Evolutionary conservation across 139 green algal genomes (phyloP), one percentile per base, ranked within the genome.

Genomic region (Coccomyxa sp.): DNA sequence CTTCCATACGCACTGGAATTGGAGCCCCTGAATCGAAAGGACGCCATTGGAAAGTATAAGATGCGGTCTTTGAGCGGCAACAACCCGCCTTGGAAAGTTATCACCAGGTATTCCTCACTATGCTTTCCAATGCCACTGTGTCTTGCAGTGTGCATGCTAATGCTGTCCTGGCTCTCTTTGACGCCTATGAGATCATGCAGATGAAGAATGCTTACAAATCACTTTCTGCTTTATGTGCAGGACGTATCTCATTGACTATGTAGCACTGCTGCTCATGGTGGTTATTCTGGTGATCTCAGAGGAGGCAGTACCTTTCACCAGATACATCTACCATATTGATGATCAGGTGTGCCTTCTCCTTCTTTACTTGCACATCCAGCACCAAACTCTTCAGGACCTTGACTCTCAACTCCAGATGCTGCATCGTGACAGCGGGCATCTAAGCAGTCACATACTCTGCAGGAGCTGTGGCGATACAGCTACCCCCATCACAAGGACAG

Each of bases 401-500:
- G n/a, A 50, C 41, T 71, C 41, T 50, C 41, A 39, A 22, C 10
- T 37, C 33, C 34, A 44, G 35, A 16, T 34, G 29, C 22, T 9
- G 27, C 29, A 12, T 68, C n/a, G 6, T 69, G 27, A 50, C 39
- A 77, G 70, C 35, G 38, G 8, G 10, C 8, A 64, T 77, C n/a
- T 10, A 16, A 12, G 4, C 0, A 35, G 33, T 50, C 31, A n/a
- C n/a, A 50, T 75, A 37, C 64, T 36, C 14, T 10, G 64, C 78
- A 82, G 78, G 78, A 82, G 50, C 55, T 54, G 14, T 86, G 83
- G 77, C 37, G 58, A 35, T 85, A 89, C 50, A 79, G 39, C 50
- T 89, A 82, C 40, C 85, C 85, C 36, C 50, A 76, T 40, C 44
- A 58, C 38, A 72, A 39, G 7, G 72, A 89, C 78, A 83, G 78